phyloP scores from a whole-genome alignment of 345 rosid genomes.

The Aegle marmelos region DNA sequence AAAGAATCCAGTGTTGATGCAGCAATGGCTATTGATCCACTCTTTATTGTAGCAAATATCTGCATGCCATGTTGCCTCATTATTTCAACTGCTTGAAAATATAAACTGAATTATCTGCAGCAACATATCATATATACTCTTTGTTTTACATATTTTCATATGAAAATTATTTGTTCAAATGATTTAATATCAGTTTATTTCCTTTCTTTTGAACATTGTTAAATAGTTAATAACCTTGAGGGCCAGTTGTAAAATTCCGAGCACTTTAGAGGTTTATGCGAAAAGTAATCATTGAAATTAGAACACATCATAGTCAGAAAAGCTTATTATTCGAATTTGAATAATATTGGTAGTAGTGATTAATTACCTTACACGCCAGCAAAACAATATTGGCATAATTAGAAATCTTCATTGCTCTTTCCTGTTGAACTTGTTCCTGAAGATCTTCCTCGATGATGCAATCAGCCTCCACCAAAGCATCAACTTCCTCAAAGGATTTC shows the following conservation, averaged over 20 bases:
- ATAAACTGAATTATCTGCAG: not conserved
- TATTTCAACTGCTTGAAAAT: not conserved
- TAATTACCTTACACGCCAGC: conserved; percentile 63
- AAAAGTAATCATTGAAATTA: not conserved
- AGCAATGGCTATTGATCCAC: conserved; percentile 94
- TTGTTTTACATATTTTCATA: not conserved
- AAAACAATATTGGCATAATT: conserved; percentile 72
- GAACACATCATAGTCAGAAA: not conserved
- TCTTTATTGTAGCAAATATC: conserved; percentile 78
- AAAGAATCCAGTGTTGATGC: conserved; percentile 94
- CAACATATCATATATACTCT: not conserved
- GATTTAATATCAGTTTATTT: not conserved
- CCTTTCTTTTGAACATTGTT: not conserved
- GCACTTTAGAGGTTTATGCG: not conserved
- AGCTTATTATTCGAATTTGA: not conserved
- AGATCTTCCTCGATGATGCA: conserved; percentile 23
- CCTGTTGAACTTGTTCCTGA: conserved; percentile 49
- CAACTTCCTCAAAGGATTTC: conserved; percentile 80
- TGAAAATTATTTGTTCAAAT: not conserved
- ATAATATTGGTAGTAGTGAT: not conserved
- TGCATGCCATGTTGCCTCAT: conserved; percentile 15
- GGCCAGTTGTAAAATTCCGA: not conserved
- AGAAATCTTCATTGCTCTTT: conserved; percentile 75
- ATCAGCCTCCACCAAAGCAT: conserved; percentile 33
- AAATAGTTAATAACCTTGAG: not conserved